Base-by-base conservation (phyloP, 2,329 filamentous ascomycete genomes). In the Orbilia ellipsospora region DNA sequence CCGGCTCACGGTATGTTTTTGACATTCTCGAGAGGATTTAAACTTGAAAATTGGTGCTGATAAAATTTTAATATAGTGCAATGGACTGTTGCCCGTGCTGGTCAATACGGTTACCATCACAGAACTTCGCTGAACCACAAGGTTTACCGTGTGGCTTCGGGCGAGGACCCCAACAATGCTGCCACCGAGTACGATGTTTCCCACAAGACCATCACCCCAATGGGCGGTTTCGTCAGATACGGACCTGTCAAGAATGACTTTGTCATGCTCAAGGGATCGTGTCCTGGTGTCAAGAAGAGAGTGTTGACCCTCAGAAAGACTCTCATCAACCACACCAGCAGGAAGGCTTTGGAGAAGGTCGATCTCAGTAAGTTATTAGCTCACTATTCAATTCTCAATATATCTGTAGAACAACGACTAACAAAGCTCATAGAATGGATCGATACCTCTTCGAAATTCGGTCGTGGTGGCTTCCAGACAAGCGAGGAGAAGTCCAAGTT, bases 111-210 rank as follows among this genome's bases (percentile, higher is more conserved):
- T 89, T 99, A 99, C 91, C 95, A 99, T 86, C 95, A 99, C 88
- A 94, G 95, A 91, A 99, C 95, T 83, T 98, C 95, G 79, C 92
- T 95, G 88, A 99, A 99, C 92, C 95, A 99, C 93, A 99, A 99
- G 92, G 86, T 99, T 84, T 99, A 98, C 92, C 93, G 95, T 81
- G 92, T 99, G 81, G 95, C 94, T 84, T 96, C 95, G 90, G 94
- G 89, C 82, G 88, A 88, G 80, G 92, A 95, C 82, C 93, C 95
- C 84, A 90, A 90, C 85, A 97, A 93, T 86, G 95, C 93, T 82
- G 92, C 94, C 73, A 99, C 95, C 80, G 93, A 97, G 79, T 90
- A 94, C 83, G 95, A 99, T 83, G 89, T 96, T 84, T 96, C 94
- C 87, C 97, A 97, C 92, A 99, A 99, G 92, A 90, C 89, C 84